These are phyloP conservation scores for Diaporthe ilicicola DNA, from an alignment of 2,329 filamentous ascomycete species.

Conservation along the genomic window DNA sequence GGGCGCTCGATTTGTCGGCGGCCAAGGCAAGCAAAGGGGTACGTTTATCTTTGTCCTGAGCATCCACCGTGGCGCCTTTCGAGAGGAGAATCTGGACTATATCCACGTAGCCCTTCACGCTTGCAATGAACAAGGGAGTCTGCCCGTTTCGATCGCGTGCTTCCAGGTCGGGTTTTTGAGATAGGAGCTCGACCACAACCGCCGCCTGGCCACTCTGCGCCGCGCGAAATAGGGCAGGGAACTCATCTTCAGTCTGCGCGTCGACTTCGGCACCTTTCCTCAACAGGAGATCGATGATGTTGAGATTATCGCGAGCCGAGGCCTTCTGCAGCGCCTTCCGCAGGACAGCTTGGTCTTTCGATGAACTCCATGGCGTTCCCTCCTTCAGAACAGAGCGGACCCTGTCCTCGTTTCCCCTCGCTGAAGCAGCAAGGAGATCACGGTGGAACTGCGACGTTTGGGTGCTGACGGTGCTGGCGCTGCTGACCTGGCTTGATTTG, in stretches of 20 bases:
- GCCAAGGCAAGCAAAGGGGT: conserved; percentile 48
- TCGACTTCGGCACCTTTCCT: conserved; percentile 48
- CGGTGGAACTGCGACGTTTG: conserved; percentile 48
- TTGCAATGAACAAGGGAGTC: conserved; percentile 48
- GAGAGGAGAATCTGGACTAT: conserved; percentile 44
- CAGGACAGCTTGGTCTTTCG: conserved; percentile 46
- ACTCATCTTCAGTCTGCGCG: conserved; percentile 44
- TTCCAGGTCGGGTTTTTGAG: conserved; percentile 44
- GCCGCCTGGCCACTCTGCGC: conserved; percentile 47
- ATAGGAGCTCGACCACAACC: conserved; percentile 46
- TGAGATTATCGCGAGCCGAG: conserved; percentile 47
- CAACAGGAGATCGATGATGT: conserved; percentile 49
- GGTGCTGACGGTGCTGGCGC: conserved; percentile 47
- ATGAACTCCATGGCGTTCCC: conserved; percentile 44
- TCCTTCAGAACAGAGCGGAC: conserved; percentile 48
- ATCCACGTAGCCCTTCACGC: conserved; percentile 44
- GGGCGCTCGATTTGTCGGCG: conserved; percentile 45
- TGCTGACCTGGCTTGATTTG: conserved; percentile 28
- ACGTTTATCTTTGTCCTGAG: conserved; percentile 46
- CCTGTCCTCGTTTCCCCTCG: conserved; percentile 48
- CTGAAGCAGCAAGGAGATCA: conserved; percentile 48
- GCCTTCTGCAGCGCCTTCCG: conserved; percentile 50
- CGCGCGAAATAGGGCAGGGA: conserved; percentile 48
- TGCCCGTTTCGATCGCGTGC: conserved; percentile 42
- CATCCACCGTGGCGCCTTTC: conserved; percentile 45